These are phyloP conservation scores for Camelina hispida DNA, from an alignment of 345 rosid genomes.

Conservation along the genomic window DNA sequence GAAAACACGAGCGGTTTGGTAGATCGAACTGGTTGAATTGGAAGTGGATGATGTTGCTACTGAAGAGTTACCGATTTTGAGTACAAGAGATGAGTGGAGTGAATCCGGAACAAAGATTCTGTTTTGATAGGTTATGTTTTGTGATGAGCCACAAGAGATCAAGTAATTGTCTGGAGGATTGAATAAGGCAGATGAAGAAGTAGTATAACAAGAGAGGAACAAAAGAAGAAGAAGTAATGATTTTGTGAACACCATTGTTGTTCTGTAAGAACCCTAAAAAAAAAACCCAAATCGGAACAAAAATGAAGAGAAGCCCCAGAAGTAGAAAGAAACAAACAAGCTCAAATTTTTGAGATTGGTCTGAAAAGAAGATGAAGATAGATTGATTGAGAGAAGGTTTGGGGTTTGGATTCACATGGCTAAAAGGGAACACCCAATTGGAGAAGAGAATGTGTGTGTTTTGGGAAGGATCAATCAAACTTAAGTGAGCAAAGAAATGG, in stretches of 20 bases:
- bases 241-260: conserved; percentile 32
- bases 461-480: conserved; percentile 27
- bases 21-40: conserved; percentile 59
- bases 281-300: conserved; percentile 24
- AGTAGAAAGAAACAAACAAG: neutral
- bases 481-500: conserved; percentile 21
- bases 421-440: conserved; percentile 32
- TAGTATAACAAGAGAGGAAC: conserved; percentile 43
- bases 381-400: neutral
- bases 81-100: conserved; percentile 55
- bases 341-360: conserved; percentile 10
- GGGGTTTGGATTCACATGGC: conserved; percentile 38
- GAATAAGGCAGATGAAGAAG: conserved; percentile 55
- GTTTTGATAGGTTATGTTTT: conserved; percentile 68
- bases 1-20: conserved; percentile 84
- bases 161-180: conserved; percentile 79
- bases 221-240: conserved; percentile 46
- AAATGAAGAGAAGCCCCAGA: conserved; percentile 42
- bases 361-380: conserved; percentile 13
- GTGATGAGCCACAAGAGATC: conserved; percentile 82
- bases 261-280: conserved; percentile 34
- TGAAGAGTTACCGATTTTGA: conserved; percentile 63
- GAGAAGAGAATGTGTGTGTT: conserved; percentile 36
- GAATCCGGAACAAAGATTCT: conserved; percentile 84
- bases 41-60: conserved; percentile 43